Evolutionary conservation across 2,329 filamentous ascomycete species (phyloP).

Genomic region (Paraphoma chrysanthemicola): DNA sequence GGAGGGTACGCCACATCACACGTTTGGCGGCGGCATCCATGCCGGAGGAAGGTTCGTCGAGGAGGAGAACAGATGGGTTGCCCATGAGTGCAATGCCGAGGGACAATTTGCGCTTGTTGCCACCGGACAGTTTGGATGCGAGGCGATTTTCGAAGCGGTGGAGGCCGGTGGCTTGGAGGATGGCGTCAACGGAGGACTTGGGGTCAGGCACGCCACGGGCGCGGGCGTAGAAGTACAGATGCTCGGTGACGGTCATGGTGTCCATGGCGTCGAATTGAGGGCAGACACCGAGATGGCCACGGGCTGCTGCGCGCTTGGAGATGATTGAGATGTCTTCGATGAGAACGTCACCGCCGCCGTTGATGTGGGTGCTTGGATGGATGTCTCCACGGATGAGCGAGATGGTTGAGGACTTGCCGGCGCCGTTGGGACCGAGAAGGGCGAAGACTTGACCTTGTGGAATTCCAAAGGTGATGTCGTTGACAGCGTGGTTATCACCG

Average conservation of each 20-base stretch:
- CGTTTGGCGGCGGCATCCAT: slow-evolving; percentile 91
- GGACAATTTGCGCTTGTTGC: slow-evolving; percentile 91
- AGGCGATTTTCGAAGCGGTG: slow-evolving; percentile 74
- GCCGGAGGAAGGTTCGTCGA: slow-evolving; percentile 88
- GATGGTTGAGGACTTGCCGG: slow-evolving; percentile 90
- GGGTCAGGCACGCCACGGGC: slow-evolving; percentile 80
- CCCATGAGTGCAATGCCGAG: slow-evolving; percentile 92
- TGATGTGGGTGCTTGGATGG: slow-evolving; percentile 65
- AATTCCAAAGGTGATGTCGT: slow-evolving; percentile 86
- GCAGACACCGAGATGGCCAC: slow-evolving; percentile 85
- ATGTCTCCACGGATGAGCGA: slow-evolving; percentile 89
- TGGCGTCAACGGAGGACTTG: slow-evolving; percentile 76
- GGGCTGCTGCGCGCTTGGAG: slow-evolving; percentile 73
- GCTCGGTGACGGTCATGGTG: slow-evolving; percentile 86
- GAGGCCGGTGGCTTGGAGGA: slow-evolving; percentile 83
- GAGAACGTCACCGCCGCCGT: slow-evolving; percentile 76
- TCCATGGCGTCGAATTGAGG: slow-evolving; percentile 81
- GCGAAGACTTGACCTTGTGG: slow-evolving; percentile 84
- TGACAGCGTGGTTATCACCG: slow-evolving; percentile 74
- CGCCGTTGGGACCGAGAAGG: slow-evolving; percentile 87
- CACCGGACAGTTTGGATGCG: slow-evolving; percentile 81
- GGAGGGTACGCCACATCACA: slow-evolving; percentile 89
- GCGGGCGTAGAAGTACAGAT: slow-evolving; percentile 85
- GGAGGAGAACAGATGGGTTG: slow-evolving; percentile 83
- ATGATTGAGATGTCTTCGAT: slow-evolving; percentile 80